phyloP scores from a whole-genome alignment of 139 green algal genomes.

The Ulvella scutata region DNA sequence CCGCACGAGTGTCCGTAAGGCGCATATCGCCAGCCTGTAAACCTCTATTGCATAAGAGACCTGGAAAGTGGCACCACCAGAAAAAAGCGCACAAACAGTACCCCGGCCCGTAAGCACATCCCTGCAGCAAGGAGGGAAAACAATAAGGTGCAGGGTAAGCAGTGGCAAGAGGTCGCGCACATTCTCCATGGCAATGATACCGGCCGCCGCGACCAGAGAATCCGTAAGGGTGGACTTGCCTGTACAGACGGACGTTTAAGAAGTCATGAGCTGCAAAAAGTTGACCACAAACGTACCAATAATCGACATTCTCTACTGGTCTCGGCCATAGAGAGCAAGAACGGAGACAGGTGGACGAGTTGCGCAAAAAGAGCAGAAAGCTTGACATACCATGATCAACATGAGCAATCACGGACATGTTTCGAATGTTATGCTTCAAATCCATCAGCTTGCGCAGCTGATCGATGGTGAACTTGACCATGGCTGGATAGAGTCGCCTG shows the following conservation, averaged over 20 bases:
- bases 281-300: too few relatives aligned
- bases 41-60: background rate
- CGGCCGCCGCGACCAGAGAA: constrained; percentile 94
- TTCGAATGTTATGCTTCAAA: constrained; percentile 86
- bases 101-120: too few relatives aligned
- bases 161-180: constrained; percentile 15
- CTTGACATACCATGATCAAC: constrained; percentile 67
- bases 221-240: constrained; percentile 93
- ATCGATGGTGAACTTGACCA: constrained; percentile 71
- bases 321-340: background rate
- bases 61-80: background rate
- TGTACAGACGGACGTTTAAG: constrained; percentile 20
- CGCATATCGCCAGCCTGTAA: constrained; percentile 70
- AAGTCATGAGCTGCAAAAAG: background rate
- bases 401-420: constrained; percentile 83
- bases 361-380: background rate
- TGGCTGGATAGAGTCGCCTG: too few relatives aligned
- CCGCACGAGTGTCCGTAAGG: constrained; percentile 89
- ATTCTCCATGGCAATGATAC: constrained; percentile 94
- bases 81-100: too few relatives aligned
- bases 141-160: background rate
- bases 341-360: background rate
- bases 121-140: background rate
- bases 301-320: too few relatives aligned
- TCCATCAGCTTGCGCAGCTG: constrained; percentile 60